These are phyloP conservation scores for Fusarium fracticaudum DNA, from an alignment of 2,329 filamentous ascomycete genomes.

Conservation along the genomic window DNA sequence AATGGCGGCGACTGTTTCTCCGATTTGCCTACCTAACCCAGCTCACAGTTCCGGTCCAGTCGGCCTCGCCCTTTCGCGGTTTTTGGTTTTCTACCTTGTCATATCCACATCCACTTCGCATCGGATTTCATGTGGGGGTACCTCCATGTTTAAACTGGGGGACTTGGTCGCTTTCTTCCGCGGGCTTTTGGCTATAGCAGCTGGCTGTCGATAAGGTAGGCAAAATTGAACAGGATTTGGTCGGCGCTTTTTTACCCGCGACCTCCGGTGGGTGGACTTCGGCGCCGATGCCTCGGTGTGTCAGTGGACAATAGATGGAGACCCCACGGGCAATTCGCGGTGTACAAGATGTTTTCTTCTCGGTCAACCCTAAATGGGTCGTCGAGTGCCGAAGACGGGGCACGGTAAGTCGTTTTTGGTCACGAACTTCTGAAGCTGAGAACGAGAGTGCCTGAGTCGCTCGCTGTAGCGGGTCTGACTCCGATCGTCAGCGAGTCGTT, in stretches of 20 bases:
- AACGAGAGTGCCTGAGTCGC: conserved; percentile 7
- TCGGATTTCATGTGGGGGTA: conserved; percentile 41
- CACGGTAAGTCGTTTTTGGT: conserved; percentile 21
- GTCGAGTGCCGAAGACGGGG: conserved; percentile 9
- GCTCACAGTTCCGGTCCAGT: neutral
- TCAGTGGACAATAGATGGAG: conserved; percentile 20
- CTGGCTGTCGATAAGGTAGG: neutral
- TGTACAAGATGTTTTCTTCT: conserved; percentile 19
- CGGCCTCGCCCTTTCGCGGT: conserved; percentile 15
- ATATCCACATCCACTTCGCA: conserved; percentile 17
- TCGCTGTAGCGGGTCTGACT: conserved; percentile 9
- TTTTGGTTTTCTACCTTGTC: neutral
- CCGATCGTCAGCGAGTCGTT: conserved; percentile 14
- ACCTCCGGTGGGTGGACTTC: conserved; percentile 24
- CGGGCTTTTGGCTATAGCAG: conserved; percentile 1
- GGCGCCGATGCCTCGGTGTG: conserved; percentile 37
- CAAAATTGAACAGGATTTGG: conserved; percentile 15
- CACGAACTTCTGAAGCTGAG: conserved; percentile 21
- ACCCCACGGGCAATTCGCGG: conserved; percentile 32
- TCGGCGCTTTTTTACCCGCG: conserved; percentile 28
- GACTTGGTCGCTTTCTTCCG: conserved; percentile 24
- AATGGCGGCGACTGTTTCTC: conserved; percentile 21
- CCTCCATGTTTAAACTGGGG: conserved; percentile 26
- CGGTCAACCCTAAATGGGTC: conserved; percentile 30
- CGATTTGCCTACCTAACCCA: conserved; percentile 3